Evolutionary conservation across 1,284 basidiomycete genomes (phyloP).

Genomic region (Ustilago shanxiensis): DNA sequence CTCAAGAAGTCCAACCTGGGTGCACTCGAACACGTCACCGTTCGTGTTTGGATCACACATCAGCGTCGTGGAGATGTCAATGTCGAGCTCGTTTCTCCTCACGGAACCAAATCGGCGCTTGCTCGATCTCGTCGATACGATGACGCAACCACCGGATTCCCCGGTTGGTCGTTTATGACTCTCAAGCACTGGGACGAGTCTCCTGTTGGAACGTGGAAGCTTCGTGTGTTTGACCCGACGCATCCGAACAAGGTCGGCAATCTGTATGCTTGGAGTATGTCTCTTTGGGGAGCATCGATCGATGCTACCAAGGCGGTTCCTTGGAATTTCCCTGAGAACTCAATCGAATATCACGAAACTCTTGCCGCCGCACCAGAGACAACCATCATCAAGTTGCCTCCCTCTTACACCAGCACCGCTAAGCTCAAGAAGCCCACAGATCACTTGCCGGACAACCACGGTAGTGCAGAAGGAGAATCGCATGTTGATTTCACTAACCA

Average conservation of each 20-base stretch:
- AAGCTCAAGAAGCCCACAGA: conserved; percentile 81
- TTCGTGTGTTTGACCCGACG: conserved; percentile 82
- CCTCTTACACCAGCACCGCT: conserved; percentile 69
- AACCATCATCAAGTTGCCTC: conserved; percentile 64
- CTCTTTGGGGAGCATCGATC: conserved; percentile 90
- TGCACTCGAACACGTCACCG: conserved; percentile 89
- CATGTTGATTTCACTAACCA: conserved; percentile 68
- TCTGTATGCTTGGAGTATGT: conserved; percentile 92
- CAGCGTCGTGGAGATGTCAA: conserved; percentile 89
- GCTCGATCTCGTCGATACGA: conserved; percentile 82
- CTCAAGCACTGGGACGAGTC: conserved; percentile 99
- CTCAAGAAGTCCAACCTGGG: conserved; percentile 84
- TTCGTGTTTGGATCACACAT: conserved; percentile 93
- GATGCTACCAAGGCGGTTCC: conserved; percentile 78
- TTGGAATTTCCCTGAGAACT: conserved; percentile 67
- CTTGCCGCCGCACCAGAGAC: conserved; percentile 73
- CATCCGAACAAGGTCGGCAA: conserved; percentile 76
- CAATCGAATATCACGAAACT: conserved; percentile 70
- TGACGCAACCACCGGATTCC: conserved; percentile 79
- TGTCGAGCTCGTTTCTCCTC: conserved; percentile 87
- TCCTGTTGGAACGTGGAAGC: conserved; percentile 91
- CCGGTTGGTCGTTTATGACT: conserved; percentile 97
- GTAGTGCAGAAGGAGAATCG: conserved; percentile 69
- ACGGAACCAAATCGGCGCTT: conserved; percentile 86
- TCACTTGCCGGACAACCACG: conserved; percentile 88